Evolutionary conservation across 1,284 basidiomycete genomes (phyloP).

Genomic region (Ceratobasidium sp.): DNA sequence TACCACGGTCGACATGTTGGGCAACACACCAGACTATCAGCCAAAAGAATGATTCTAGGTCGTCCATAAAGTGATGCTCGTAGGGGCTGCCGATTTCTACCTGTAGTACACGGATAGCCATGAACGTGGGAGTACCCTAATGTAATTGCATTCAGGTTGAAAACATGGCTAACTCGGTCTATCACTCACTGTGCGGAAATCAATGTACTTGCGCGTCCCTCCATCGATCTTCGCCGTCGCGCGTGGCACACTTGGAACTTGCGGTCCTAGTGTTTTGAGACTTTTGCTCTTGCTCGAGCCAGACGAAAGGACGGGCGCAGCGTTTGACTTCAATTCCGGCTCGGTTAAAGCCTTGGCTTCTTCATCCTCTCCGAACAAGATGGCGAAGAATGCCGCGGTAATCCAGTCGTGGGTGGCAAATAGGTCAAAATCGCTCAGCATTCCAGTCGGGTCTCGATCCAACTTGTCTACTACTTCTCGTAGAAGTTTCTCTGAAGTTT

Average conservation of each 20-base stretch:
- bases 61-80: conserved; percentile 17
- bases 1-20: not conserved
- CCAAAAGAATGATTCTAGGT: conserved; percentile 34
- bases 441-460: conserved; percentile 6
- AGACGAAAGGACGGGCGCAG: no score
- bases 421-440: conserved; percentile 29
- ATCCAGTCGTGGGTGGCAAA: not conserved
- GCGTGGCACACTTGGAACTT: no score
- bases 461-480: not conserved
- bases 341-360: no score
- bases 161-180: not conserved
- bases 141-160: not conserved
- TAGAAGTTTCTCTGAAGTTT: not conserved
- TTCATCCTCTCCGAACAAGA: no score
- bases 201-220: no score
- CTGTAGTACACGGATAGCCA: not conserved
- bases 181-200: conserved; percentile 22
- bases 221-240: no score
- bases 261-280: no score
- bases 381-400: no score
- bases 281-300: no score
- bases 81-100: not conserved
- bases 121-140: no score
- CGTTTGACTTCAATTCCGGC: no score
- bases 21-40: conserved; percentile 18